These are phyloP conservation scores for Salinomyces thailandicus DNA, from an alignment of 2,329 filamentous ascomycete species.

Conservation along the genomic window DNA sequence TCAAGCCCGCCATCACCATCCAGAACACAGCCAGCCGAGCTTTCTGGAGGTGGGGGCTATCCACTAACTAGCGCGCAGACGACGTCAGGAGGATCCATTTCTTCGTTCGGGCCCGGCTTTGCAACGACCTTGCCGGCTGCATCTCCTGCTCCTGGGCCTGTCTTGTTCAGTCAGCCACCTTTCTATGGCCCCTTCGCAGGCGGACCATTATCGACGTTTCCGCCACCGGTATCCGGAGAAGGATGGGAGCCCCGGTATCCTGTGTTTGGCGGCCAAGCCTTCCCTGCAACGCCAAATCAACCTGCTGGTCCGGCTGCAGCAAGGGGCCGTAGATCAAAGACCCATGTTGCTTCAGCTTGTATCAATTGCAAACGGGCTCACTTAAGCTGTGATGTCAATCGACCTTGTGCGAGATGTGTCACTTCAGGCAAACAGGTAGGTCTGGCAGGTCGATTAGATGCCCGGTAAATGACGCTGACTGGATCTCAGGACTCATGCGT, in stretches of 20 bases:
- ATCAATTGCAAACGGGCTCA: conserved; percentile 79
- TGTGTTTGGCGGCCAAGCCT: neutral
- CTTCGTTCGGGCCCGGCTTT: neutral
- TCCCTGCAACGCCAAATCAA: neutral
- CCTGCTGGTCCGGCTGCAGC: conserved; percentile 1
- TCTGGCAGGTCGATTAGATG: no score
- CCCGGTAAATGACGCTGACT: no score
- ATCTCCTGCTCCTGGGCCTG: neutral
- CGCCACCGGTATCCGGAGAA: neutral
- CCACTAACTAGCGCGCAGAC: neutral
- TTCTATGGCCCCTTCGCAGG: neutral
- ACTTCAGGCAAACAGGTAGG: conserved; percentile 60
- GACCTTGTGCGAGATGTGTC: conserved; percentile 67
- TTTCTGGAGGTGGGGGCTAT: neutral
- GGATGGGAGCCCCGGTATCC: neutral
- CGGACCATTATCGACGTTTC: neutral
- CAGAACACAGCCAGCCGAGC: conserved; percentile 5
- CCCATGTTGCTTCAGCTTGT: conserved; percentile 74
- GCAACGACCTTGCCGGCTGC: neutral
- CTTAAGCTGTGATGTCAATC: conserved; percentile 55
- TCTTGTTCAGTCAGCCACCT: neutral
- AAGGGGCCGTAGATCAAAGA: conserved; percentile 30
- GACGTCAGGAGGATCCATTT: neutral
- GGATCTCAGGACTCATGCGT: conserved; percentile 58
- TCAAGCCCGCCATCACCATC: conserved; percentile 38